Conservation (phyloP, 345 rosid genomes). For the Eucalyptus virginea region DNA sequence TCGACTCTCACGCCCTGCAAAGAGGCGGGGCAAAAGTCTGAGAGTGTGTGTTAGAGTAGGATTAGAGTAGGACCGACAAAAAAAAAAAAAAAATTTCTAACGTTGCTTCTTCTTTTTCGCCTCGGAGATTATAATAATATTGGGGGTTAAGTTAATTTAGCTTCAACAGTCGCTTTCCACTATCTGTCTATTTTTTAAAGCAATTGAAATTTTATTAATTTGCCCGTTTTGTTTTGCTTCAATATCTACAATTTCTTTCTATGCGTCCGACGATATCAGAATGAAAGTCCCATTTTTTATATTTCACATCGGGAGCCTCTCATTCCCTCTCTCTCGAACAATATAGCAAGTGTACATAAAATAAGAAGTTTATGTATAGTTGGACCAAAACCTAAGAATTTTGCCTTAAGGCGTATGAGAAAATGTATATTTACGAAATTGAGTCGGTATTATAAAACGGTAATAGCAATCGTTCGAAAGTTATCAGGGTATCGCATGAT, state of each 20-base stretch:
- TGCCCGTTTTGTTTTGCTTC: not conserved
- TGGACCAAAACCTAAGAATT: not conserved
- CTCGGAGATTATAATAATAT: not conserved
- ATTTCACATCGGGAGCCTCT: not conserved
- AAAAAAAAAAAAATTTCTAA: too few relatives aligned
- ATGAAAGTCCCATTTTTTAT: not conserved
- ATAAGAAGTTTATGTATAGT: not conserved
- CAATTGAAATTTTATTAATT: not conserved
- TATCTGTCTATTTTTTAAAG: not conserved
- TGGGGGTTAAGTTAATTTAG: not conserved
- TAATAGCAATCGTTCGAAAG: too few relatives aligned
- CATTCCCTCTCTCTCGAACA: not conserved
- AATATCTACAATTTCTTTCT: not conserved
- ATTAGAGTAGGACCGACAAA: too few relatives aligned
- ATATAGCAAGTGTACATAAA: not conserved
- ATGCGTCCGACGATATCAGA: not conserved
- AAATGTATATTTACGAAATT: too few relatives aligned
- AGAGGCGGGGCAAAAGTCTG: too few relatives aligned
- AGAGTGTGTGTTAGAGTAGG: too few relatives aligned
- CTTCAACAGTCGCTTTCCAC: not conserved
- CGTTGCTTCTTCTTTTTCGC: not conserved
- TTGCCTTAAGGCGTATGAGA: not conserved
- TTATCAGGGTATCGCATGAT: too few relatives aligned
- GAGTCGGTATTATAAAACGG: not conserved
- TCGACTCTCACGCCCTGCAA: too few relatives aligned